These are phyloP conservation scores for Candida maesae DNA, from an alignment of 805 yeast genomes.

Conservation along the genomic window DNA sequence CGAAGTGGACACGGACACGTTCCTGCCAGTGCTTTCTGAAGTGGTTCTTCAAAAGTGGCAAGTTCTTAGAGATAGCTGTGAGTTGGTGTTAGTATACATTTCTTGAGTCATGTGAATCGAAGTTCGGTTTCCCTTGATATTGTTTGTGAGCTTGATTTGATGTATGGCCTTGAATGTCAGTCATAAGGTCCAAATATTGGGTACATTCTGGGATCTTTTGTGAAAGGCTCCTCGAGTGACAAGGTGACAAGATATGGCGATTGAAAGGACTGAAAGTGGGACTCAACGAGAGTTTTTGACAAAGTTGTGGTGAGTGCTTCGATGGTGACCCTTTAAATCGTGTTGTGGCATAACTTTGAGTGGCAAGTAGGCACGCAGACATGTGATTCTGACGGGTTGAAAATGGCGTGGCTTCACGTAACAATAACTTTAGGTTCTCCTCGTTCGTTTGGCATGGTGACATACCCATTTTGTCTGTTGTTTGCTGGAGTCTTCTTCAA, in stretches of 20 bases:
- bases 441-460: not conserved
- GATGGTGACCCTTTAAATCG: not conserved
- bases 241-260: not conserved
- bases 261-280: no score
- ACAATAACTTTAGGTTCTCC: not conserved
- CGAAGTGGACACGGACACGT: conserved; percentile 98
- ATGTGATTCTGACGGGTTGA: not conserved
- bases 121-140: not conserved
- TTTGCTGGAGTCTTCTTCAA: conserved; percentile 8
- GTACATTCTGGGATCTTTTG: no score
- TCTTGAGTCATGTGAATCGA: not conserved
- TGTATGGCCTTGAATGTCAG: no score
- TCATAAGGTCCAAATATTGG: no score
- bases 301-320: not conserved
- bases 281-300: no score
- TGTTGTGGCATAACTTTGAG: no score
- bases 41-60: conserved; percentile 99
- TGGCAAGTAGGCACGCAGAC: not conserved
- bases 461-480: conserved; percentile 18
- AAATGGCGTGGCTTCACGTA: not conserved
- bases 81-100: not conserved
- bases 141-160: not conserved
- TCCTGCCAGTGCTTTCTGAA: conserved; percentile 99
- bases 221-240: not conserved
- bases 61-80: conserved; percentile 93